Percentiles rank a stretch among this genome's conserved stretches.
phyloP scores from a whole-genome alignment of 192 early-diverging fungal species.

The Mortierella alpina region DNA sequence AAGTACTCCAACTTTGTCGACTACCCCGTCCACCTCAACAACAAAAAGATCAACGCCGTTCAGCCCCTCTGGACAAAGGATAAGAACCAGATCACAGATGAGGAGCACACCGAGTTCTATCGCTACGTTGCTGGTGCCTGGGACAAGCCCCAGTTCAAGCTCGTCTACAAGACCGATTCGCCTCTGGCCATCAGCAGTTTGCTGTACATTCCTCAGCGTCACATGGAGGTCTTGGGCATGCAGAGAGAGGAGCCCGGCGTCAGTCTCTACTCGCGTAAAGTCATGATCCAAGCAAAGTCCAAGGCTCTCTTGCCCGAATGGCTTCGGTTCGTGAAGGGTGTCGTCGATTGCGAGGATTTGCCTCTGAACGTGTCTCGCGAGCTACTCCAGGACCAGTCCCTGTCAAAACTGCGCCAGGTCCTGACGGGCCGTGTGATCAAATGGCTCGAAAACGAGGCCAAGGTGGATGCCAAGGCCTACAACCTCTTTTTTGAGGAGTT shows the following conservation, averaged over 20 bases:
- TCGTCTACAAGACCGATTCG: conserved; percentile 73
- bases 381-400: conserved; percentile 76
- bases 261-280: conserved; percentile 71
- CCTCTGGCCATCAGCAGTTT: conserved; percentile 68
- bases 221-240: conserved; percentile 67
- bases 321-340: conserved; percentile 82
- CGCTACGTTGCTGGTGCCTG: conserved; percentile 69
- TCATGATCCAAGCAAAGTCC: conserved; percentile 74
- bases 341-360: conserved; percentile 87
- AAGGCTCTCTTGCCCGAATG: conserved; percentile 79
- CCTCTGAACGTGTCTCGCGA: conserved; percentile 89
- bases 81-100: conserved; percentile 61
- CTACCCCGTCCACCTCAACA: conserved; percentile 69
- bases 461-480: conserved; percentile 58
- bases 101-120: conserved; percentile 72
- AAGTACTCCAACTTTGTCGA: conserved; percentile 76
- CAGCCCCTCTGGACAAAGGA: conserved; percentile 72
- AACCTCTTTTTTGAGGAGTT: conserved; percentile 72
- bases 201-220: conserved; percentile 69
- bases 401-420: conserved; percentile 68
- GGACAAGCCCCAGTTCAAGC: conserved; percentile 68
- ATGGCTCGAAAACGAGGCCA: conserved; percentile 66
- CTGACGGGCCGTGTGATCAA: conserved; percentile 66
- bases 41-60: conserved; percentile 66
- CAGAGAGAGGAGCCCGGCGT: conserved; percentile 69